These are phyloP conservation scores for Globisporangium uncinulatum DNA, from an alignment of 352 stramenopile species.

Conservation along the genomic window DNA sequence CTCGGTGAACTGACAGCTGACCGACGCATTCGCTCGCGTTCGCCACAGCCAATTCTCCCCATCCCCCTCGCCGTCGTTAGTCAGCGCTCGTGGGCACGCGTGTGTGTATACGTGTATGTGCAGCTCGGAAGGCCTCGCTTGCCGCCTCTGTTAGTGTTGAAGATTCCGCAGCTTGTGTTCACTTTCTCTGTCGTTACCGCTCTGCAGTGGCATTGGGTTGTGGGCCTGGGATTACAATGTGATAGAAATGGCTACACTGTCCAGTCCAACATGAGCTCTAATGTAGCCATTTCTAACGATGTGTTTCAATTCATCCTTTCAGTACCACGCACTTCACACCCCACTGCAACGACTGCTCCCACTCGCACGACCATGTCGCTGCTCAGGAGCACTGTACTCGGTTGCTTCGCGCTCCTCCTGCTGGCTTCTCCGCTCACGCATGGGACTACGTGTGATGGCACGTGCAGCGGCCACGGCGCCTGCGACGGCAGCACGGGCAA, in stretches of 20 bases:
- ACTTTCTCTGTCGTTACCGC: too few species aligned
- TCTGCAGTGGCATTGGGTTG: too few species aligned
- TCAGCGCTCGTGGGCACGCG: neutral
- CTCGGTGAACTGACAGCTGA: constrained; percentile 10
- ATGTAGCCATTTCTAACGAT: too few species aligned
- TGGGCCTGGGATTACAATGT: too few species aligned
- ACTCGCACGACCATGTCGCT: too few species aligned
- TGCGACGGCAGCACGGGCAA: constrained; percentile 45
- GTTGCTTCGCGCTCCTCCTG: neutral
- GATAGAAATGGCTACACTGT: too few species aligned
- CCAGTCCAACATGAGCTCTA: too few species aligned
- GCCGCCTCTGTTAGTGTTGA: neutral
- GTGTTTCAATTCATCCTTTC: too few species aligned
- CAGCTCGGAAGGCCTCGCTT: neutral
- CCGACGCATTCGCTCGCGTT: neutral
- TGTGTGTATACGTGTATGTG: neutral
- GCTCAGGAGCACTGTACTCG: too few species aligned
- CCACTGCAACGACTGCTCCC: too few species aligned
- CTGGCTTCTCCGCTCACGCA: neutral
- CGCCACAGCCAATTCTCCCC: neutral
- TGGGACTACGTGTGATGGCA: constrained; percentile 50
- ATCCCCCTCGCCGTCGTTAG: neutral
- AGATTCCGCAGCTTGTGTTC: neutral
- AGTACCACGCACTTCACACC: too few species aligned
- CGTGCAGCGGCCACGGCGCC: constrained; percentile 77